Evolutionary conservation across 1,284 basidiomycete species (phyloP), one percentile per base, ranked within the genome.

Genomic region (Inonotus hispidus): DNA sequence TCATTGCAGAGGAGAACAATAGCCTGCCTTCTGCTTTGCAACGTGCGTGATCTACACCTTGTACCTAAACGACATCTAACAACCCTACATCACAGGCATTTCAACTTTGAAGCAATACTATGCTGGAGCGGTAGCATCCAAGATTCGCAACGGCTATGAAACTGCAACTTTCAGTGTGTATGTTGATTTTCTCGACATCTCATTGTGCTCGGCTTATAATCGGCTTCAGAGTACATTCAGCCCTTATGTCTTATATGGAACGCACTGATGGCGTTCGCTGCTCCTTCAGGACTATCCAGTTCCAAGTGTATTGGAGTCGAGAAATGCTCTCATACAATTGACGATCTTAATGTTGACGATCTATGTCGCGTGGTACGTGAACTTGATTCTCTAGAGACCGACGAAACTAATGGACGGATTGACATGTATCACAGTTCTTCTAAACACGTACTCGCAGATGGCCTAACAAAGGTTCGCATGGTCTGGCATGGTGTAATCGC

Each of bases 401-500:
- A 14, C 14, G 41, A 32, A 3, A 45, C 14, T 19, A n/a, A 23
- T 25, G 19, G 11, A 49, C 2, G n/a, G 23, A 49, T 19, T 49
- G 13, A 21, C 21, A 23, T 49, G 14, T 13, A 8, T 35, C 32
- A 6, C 23, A 29, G 29, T 35, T 27, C 50, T 32, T 35, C 27
- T 8, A 52, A 27, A 35, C 27, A 21, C 23, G 16, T 35, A 7
- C 32, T 35, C 16, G 6, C 32, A 4, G 32, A 52, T n/a, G 27
- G 21, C 50, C 50, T 16, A 16, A 35, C 25, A 13, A 52, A 35
- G 27, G 14, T 80, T 58, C 75, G 73, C 61, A 79, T 81, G 58
- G 64, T 79, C 54, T 81, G 79, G 77, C 75, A 80, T 61, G 79
- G 77, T 65, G 79, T 81, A 65, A 59, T 81, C 47, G 71, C 73